Evolutionary conservation across 306 rosid genomes (phyloP).

Genomic region (Dalbergia cultrata): DNA sequence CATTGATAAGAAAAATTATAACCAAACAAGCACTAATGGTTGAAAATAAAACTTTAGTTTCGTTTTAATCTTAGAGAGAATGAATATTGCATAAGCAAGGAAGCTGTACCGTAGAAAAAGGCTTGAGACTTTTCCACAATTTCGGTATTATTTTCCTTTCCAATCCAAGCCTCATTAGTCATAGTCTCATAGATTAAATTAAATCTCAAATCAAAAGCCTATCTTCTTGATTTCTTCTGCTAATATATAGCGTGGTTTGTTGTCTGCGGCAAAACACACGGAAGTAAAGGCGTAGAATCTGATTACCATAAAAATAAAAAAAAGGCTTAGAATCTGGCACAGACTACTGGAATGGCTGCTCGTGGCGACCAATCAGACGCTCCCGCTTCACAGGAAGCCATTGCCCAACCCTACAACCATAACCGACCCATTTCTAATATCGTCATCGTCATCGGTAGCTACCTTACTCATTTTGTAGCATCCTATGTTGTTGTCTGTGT

Average conservation of each 20-base stretch:
- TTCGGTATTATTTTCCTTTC: neutral
- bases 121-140: neutral
- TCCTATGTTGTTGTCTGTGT: neutral
- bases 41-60: too few species aligned
- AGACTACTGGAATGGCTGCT: conserved; percentile 50
- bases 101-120: neutral
- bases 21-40: too few species aligned
- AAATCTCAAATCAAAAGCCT: neutral
- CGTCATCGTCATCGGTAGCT: conserved; percentile 74
- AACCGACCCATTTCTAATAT: conserved; percentile 66
- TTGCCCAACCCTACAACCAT: conserved; percentile 45
- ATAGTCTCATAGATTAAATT: neutral
- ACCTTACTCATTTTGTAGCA: neutral
- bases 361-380: conserved; percentile 56
- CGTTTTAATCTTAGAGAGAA: too few species aligned
- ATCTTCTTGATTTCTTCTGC: neutral
- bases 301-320: neutral
- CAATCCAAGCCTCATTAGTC: neutral
- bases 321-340: too few species aligned
- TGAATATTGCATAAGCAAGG: neutral
- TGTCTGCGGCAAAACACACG: too few species aligned
- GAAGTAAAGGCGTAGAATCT: conserved; percentile 1
- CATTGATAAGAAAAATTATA: too few species aligned
- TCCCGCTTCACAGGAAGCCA: conserved; percentile 52
- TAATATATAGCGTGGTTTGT: neutral